A percentile compares a stretch with the other conserved stretches of the same genome.
Evolutionary conservation across 805 yeast genomes (phyloP).

Genomic region (Cyberlindnera bimundalis): DNA sequence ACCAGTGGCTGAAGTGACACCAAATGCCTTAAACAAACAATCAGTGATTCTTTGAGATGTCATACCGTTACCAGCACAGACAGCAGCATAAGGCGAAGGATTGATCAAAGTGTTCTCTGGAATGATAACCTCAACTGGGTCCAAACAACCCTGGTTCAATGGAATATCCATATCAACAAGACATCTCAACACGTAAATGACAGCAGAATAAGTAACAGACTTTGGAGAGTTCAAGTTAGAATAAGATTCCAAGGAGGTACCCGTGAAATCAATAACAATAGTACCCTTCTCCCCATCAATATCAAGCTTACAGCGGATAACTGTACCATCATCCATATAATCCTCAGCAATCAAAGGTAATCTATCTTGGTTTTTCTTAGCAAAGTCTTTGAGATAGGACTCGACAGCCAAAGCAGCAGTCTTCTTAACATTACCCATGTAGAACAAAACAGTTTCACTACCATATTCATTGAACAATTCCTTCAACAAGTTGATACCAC

Average conservation of each 20-base stretch:
- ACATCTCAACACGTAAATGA: slow-evolving; percentile 50
- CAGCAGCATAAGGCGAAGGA: slow-evolving; percentile 43
- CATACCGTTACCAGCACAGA: slow-evolving; percentile 51
- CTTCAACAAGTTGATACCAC: slow-evolving; percentile 44
- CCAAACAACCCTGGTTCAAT: slow-evolving; percentile 86
- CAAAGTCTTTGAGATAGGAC: slow-evolving; percentile 33
- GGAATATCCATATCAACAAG: slow-evolving; percentile 85
- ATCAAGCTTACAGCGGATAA: slow-evolving; percentile 39
- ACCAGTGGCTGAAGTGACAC: slow-evolving; percentile 55
- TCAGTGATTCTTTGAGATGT: slow-evolving; percentile 56
- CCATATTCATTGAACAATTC: slow-evolving; percentile 44
- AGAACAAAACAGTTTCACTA: slow-evolving; percentile 39
- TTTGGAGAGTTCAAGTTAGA: slow-evolving; percentile 53
- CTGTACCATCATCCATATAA: slow-evolving; percentile 54
- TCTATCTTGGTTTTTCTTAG: slow-evolving; percentile 36
- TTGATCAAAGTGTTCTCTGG: slow-evolving; percentile 35
- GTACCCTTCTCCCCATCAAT: slow-evolving; percentile 37
- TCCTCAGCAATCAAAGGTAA: slow-evolving; percentile 43
- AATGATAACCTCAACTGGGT: slow-evolving; percentile 54
- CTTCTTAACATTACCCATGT: slow-evolving; percentile 44
- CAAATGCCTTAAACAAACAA: slow-evolving; percentile 50
- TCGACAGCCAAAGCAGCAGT: slow-evolving; percentile 49
- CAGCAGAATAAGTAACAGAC: slow-evolving; percentile 51
- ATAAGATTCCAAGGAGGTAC: slow-evolving; percentile 49
- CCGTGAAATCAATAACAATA: slow-evolving; percentile 50